These are phyloP conservation scores for Carpinus viminea DNA, from an alignment of 306 rosid species.

Conservation along the genomic window DNA sequence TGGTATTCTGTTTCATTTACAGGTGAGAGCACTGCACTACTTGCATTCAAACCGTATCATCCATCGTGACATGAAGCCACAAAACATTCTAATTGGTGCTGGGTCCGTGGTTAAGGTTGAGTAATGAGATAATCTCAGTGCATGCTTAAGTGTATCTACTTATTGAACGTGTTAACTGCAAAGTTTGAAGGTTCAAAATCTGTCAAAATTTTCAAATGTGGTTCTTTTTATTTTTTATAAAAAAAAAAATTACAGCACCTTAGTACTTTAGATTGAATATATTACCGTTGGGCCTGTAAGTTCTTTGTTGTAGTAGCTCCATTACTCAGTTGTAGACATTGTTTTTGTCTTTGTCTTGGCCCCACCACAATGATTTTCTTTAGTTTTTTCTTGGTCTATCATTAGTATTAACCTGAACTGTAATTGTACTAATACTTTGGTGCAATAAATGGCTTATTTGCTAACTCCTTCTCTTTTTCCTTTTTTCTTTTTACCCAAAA, in stretches of 20 bases:
- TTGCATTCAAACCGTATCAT: constrained; percentile 96
- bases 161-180: neutral
- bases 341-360: neutral
- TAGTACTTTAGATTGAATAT: neutral
- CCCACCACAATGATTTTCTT: neutral
- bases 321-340: neutral
- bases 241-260: neutral
- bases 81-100: constrained; percentile 94
- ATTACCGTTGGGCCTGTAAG: neutral
- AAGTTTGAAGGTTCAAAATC: neutral
- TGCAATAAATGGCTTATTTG: no score
- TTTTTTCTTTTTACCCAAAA: no score
- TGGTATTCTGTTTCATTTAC: constrained; percentile 29
- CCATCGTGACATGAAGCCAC: constrained; percentile 99
- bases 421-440: neutral
- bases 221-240: neutral
- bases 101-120: constrained; percentile 93
- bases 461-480: no score
- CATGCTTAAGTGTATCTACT: neutral
- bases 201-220: neutral
- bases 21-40: constrained; percentile 92
- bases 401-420: neutral
- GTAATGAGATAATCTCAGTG: constrained; percentile 14
- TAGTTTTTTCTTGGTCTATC: neutral
- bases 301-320: neutral